Conservation (phyloP, 208 protist species). For the Leishmania guyanensis region DNA sequence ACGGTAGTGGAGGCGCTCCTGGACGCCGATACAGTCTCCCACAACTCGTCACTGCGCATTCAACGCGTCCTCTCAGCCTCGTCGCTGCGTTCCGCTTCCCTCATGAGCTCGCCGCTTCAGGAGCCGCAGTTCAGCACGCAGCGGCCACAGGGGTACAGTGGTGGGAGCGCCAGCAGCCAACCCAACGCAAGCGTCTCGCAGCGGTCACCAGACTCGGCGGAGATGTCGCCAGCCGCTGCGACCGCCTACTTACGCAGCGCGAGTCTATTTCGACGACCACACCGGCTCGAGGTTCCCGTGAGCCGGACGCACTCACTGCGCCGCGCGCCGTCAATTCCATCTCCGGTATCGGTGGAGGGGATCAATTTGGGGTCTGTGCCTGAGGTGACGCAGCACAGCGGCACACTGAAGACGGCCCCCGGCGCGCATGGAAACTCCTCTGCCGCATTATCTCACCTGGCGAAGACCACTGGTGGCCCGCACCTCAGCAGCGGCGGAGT, state of each 20-base stretch:
- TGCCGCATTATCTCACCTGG: background rate
- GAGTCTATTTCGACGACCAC: slow-evolving; percentile 41
- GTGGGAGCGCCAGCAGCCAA: slow-evolving; percentile 16
- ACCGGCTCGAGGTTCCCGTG: slow-evolving; percentile 31
- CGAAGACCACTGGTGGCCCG: slow-evolving; percentile 3
- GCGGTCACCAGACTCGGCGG: slow-evolving; percentile 29
- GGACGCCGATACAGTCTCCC: slow-evolving; percentile 6
- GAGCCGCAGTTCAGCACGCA: slow-evolving; percentile 9
- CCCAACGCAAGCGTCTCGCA: slow-evolving; percentile 14
- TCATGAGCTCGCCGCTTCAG: slow-evolving; percentile 26
- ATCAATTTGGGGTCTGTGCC: slow-evolving; percentile 5
- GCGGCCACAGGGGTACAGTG: slow-evolving; percentile 16
- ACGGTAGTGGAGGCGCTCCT: background rate
- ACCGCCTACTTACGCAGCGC: slow-evolving; percentile 38
- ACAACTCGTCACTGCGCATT: slow-evolving; percentile 7
- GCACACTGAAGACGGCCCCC: background rate
- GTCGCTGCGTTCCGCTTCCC: slow-evolving; percentile 19
- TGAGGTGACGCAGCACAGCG: background rate
- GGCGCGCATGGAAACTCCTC: slow-evolving; percentile 6
- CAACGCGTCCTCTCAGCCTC: slow-evolving; percentile 22
- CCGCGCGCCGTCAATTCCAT: slow-evolving; percentile 25
- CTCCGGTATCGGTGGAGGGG: slow-evolving; percentile 11
- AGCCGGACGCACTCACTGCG: slow-evolving; percentile 44
- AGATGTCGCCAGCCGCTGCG: slow-evolving; percentile 28
- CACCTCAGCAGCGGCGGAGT: slow-evolving; percentile 11